These are phyloP conservation scores for Ochetophila trinervis DNA, from an alignment of 306 rosid genomes.

Conservation along the genomic window DNA sequence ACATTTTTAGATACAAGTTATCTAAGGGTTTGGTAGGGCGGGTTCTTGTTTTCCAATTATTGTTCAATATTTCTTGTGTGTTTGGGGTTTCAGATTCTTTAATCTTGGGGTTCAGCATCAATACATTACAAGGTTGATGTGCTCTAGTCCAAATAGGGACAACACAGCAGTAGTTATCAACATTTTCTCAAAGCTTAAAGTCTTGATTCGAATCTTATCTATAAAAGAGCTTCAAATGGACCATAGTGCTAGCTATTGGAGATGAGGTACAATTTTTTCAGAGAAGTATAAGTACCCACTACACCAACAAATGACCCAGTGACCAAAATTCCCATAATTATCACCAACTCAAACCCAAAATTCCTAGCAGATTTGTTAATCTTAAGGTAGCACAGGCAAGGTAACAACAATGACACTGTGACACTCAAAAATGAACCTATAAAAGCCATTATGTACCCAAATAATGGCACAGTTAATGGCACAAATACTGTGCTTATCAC, in stretches of 20 bases:
- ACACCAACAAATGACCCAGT: constrained; percentile 42
- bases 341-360: constrained; percentile 43
- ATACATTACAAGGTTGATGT: too few species aligned
- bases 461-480: constrained; percentile 56
- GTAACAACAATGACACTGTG: constrained; percentile 42
- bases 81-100: too few species aligned
- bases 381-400: constrained; percentile 69
- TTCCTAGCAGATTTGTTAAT: constrained; percentile 38
- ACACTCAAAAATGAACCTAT: constrained; percentile 54
- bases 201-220: too few species aligned
- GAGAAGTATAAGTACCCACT: constrained; percentile 45
- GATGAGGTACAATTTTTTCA: constrained; percentile 38
- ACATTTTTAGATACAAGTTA: too few species aligned
- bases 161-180: too few species aligned
- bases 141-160: too few species aligned
- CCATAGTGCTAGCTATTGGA: background rate
- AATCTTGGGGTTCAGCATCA: too few species aligned
- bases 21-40: too few species aligned
- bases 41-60: too few species aligned
- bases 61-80: too few species aligned
- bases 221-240: too few species aligned
- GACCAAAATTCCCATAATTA: constrained; percentile 40
- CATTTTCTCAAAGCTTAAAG: too few species aligned
- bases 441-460: constrained; percentile 61
- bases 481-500: constrained; percentile 46